These are phyloP conservation scores for Haplosporangium gracile DNA, from an alignment of 192 early-diverging fungal genomes.

Conservation along the genomic window DNA sequence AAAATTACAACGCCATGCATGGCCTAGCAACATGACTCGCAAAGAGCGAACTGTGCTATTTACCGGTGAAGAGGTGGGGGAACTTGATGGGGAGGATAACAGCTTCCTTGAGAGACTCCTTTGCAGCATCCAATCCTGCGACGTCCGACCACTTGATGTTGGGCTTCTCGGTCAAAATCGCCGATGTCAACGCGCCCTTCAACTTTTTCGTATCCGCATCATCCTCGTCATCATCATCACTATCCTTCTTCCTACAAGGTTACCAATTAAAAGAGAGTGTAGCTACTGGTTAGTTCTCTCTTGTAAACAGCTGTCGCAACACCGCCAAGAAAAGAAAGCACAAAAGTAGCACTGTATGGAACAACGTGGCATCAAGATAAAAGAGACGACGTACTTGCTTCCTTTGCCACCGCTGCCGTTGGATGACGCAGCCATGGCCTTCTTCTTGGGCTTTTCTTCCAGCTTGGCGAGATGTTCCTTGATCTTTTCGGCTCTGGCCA, in stretches of 20 bases:
- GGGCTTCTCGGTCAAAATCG: constrained; percentile 95
- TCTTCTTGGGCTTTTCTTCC: constrained; percentile 72
- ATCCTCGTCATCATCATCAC: constrained; percentile 51
- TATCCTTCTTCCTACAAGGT: constrained; percentile 57
- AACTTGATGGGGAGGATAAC: constrained; percentile 98
- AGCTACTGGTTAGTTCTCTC: background rate
- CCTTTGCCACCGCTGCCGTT: constrained; percentile 54
- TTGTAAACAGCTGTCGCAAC: background rate
- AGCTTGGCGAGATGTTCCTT: constrained; percentile 86
- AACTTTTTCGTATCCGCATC: constrained; percentile 60
- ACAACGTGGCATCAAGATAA: background rate
- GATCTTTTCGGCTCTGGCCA: constrained; percentile 92
- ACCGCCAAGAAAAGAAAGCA: background rate
- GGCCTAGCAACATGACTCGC: background rate
- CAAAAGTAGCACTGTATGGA: background rate
- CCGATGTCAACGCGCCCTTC: constrained; percentile 62
- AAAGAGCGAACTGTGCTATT: background rate
- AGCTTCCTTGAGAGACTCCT: constrained; percentile 96
- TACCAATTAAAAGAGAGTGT: no score
- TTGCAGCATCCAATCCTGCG: constrained; percentile 95
- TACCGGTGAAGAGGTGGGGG: constrained; percentile 92
- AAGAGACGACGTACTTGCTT: constrained; percentile 18
- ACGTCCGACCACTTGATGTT: constrained; percentile 97
- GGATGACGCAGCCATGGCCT: constrained; percentile 72
- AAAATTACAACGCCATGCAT: background rate